Evolutionary conservation across 495 filamentous ascomycete genomes (phyloP).

Genomic region (Penicillium goetzii): DNA sequence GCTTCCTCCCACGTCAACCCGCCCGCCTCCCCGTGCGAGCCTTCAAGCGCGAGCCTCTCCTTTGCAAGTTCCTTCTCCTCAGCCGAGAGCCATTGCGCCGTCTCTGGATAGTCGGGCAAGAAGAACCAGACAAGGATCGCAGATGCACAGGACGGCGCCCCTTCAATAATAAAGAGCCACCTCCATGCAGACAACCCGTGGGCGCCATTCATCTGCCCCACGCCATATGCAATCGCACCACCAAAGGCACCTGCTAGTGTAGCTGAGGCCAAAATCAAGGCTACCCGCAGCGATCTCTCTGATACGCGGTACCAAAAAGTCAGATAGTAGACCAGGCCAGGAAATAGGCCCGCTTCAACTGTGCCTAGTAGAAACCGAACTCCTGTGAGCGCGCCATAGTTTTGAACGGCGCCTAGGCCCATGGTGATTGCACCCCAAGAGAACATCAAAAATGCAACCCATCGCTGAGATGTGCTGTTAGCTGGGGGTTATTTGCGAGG

Average conservation of each 20-base stretch:
- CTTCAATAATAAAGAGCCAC: slow-evolving; percentile 77
- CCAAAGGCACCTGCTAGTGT: slow-evolving; percentile 74
- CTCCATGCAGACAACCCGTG: slow-evolving; percentile 66
- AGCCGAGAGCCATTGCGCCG: neutral
- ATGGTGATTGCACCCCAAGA: neutral
- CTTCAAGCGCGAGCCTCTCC: slow-evolving; percentile 57
- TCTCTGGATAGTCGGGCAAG: neutral
- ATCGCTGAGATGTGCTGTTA: slow-evolving; percentile 7
- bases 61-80: neutral
- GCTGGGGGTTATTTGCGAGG: slow-evolving; percentile 29
- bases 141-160: slow-evolving; percentile 24
- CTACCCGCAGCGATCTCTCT: slow-evolving; percentile 65
- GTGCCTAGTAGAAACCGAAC: slow-evolving; percentile 66
- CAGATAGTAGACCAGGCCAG: slow-evolving; percentile 68
- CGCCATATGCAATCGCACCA: slow-evolving; percentile 66
- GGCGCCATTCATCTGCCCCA: slow-evolving; percentile 66
- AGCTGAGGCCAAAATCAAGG: slow-evolving; percentile 67
- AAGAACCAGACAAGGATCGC: neutral
- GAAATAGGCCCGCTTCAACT: slow-evolving; percentile 62
- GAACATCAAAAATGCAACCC: neutral
- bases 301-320: slow-evolving; percentile 72
- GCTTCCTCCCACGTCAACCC: slow-evolving; percentile 65
- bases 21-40: slow-evolving; percentile 55
- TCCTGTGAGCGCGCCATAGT: neutral
- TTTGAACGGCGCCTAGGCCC: neutral